These are phyloP conservation scores for Acanthamoeba healyi DNA, from an alignment of 208 protist genomes.

Conservation along the genomic window DNA sequence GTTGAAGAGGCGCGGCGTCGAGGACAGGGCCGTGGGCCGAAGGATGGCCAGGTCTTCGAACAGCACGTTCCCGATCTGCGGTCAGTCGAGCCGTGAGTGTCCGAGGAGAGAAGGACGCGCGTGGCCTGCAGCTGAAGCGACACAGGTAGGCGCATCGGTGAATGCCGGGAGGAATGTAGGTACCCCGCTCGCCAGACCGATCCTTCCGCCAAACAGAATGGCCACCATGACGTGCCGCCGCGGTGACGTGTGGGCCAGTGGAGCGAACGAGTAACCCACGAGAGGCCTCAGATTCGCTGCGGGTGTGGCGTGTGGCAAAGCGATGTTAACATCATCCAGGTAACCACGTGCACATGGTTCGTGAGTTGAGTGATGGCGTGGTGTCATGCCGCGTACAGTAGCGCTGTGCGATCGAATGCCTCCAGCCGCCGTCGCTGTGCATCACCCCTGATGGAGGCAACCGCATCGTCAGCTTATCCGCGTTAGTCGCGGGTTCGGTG, in stretches of 20 bases:
- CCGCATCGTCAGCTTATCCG: too few relatives aligned
- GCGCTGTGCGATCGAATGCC: neutral
- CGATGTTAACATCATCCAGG: too few relatives aligned
- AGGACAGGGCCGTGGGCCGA: neutral
- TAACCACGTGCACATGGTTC: too few relatives aligned
- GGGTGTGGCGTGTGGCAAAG: neutral
- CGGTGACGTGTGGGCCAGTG: neutral
- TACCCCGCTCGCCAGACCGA: neutral
- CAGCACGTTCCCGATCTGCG: slow-evolving; percentile 19
- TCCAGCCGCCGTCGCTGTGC: neutral
- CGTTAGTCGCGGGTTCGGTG: neutral
- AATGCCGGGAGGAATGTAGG: neutral
- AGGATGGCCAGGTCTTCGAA: slow-evolving; percentile 29
- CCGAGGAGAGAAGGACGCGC: neutral
- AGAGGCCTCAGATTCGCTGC: neutral
- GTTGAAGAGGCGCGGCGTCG: slow-evolving; percentile 48
- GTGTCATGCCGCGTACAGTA: neutral
- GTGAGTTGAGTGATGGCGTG: too few relatives aligned
- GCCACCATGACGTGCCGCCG: neutral
- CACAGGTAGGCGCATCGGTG: neutral
- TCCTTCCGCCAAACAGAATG: neutral
- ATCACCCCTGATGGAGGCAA: neutral
- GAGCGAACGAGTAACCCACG: neutral
- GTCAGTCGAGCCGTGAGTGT: too few relatives aligned
- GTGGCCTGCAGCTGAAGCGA: too few relatives aligned